phyloP scores from a whole-genome alignment of 306 rosid genomes.

The barrel medic (Medicago truncatula) region DNA sequence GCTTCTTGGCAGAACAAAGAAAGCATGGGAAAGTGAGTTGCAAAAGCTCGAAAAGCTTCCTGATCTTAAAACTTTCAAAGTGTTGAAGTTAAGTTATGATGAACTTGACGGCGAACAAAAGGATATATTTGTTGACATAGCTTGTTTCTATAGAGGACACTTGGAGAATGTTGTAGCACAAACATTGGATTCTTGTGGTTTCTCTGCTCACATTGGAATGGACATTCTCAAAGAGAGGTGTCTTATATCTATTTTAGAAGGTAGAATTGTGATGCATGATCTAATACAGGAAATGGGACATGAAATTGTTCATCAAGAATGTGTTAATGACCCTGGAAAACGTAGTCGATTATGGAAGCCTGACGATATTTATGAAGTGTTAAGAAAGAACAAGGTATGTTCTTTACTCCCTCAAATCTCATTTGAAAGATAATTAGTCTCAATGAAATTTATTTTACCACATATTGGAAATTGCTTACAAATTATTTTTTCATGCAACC shows the following conservation, averaged over 20 bases:
- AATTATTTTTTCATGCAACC: background rate
- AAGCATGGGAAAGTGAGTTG: conserved; percentile 41
- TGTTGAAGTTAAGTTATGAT: conserved; percentile 42
- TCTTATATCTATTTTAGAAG: background rate
- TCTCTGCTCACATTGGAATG: conserved; percentile 25
- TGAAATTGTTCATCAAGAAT: conserved; percentile 38
- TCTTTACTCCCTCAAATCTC: background rate
- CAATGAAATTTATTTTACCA: background rate
- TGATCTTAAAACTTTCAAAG: background rate
- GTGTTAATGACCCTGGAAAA: conserved; percentile 24
- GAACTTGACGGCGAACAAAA: conserved; percentile 32
- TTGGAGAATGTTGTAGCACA: background rate
- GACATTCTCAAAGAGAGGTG: conserved; percentile 31
- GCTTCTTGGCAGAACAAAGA: background rate
- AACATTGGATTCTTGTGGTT: conserved; percentile 10
- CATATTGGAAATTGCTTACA: background rate
- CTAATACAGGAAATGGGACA: conserved; percentile 41
- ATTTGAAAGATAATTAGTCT: too few species aligned
- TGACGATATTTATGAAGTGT: conserved; percentile 30
- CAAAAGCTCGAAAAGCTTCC: conserved; percentile 19
- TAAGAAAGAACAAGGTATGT: conserved; percentile 34
- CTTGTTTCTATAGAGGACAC: conserved; percentile 38
- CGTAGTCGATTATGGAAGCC: conserved; percentile 43
- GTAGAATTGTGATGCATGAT: conserved; percentile 46
- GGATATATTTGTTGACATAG: conserved; percentile 43